Evolutionary conservation across 176 grass and related monocot genomes (phyloP).

Genomic region (barley (Hordeum vulgare)): MorexV3_pseudomolecules_assembly NC_058524.1:169763304-169763803

Average conservation of each 20-base stretch:
- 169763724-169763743: not conserved
- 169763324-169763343: slow-evolving; percentile 35
- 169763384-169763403: slow-evolving; percentile 53
- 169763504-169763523: slow-evolving; percentile 77
- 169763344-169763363: slow-evolving; percentile 59
- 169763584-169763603: slow-evolving; percentile 30
- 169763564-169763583: slow-evolving; percentile 63
- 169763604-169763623: slow-evolving; percentile 89
- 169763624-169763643: slow-evolving; percentile 65
- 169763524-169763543: slow-evolving; percentile 76
- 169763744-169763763: not conserved
- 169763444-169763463: slow-evolving; percentile 44
- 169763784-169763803: not conserved
- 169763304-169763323: slow-evolving; percentile 62
- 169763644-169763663: slow-evolving; percentile 72
- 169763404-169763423: slow-evolving; percentile 88
- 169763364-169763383: slow-evolving; percentile 55
- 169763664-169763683: not conserved
- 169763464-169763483: slow-evolving; percentile 22
- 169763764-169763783: not conserved
- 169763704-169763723: not conserved
- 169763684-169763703: not conserved
- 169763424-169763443: slow-evolving; percentile 66
- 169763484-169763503: slow-evolving; percentile 61
- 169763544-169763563: slow-evolving; percentile 94